Percentiles rank a stretch among this genome's conserved stretches.
These are phyloP conservation scores for Logfia minima DNA, from an alignment of 129 eudicot species.

Conservation along the genomic window DNA sequence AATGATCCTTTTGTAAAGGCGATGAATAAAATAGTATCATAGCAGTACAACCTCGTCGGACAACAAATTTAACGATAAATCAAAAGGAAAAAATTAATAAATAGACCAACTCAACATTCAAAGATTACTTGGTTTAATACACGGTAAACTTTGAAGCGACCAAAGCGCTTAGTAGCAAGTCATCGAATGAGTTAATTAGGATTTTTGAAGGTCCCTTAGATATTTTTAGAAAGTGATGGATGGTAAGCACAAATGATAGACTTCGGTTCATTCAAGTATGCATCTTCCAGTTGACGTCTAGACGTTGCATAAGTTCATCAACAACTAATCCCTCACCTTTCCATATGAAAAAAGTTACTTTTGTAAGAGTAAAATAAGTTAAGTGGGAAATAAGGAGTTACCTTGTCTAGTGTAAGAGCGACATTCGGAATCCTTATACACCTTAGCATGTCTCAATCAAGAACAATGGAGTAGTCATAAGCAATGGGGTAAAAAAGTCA, in stretches of 20 bases:
- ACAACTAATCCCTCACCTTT: slow-evolving; percentile 81
- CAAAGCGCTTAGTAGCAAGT: too few relatives aligned
- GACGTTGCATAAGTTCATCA: slow-evolving; percentile 68
- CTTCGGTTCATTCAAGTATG: slow-evolving; percentile 49
- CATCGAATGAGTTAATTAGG: slow-evolving; percentile 29
- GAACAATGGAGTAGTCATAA: background rate
- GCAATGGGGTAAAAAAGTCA: background rate
- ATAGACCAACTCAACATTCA: too few relatives aligned
- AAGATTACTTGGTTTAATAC: too few relatives aligned
- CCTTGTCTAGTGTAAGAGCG: slow-evolving; percentile 95
- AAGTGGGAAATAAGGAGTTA: slow-evolving; percentile 15
- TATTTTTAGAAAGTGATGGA: slow-evolving; percentile 69
- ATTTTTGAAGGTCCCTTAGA: slow-evolving; percentile 61
- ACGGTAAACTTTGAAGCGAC: too few relatives aligned
- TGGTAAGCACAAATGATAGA: slow-evolving; percentile 63
- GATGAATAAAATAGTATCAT: too few relatives aligned
- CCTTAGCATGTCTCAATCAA: slow-evolving; percentile 64
- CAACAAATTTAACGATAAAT: too few relatives aligned
- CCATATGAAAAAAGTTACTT: slow-evolving; percentile 70
- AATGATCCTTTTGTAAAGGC: too few relatives aligned
- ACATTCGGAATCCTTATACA: slow-evolving; percentile 88
- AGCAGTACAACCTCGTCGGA: too few relatives aligned
- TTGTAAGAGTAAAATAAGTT: slow-evolving; percentile 50
- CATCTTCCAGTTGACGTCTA: slow-evolving; percentile 77
- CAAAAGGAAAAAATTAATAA: too few relatives aligned